These are phyloP conservation scores for Mucor mucedo DNA, from an alignment of 371 early-diverging fungal genomes.

Conservation along the genomic window DNA sequence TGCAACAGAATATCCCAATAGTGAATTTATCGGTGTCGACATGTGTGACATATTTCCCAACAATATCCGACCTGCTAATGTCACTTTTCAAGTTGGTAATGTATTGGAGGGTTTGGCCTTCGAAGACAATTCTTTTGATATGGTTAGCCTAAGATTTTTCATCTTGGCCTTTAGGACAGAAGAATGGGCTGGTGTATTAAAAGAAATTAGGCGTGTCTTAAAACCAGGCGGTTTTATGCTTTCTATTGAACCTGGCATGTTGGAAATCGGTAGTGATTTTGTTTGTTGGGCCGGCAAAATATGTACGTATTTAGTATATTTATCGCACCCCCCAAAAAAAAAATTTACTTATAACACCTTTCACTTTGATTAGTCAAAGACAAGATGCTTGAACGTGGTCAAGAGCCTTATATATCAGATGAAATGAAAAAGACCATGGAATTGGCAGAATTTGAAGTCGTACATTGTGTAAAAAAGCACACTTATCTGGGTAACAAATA, in stretches of 20 bases:
- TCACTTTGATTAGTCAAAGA: conserved; percentile 27
- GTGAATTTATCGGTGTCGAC: conserved; percentile 61
- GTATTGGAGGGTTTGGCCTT: conserved; percentile 57
- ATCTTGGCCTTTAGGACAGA: conserved; percentile 52
- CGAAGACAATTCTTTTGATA: conserved; percentile 62
- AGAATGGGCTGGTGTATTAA: conserved; percentile 54
- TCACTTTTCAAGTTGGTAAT: conserved; percentile 47
- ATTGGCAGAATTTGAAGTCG: conserved; percentile 39
- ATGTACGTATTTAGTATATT: conserved; percentile 15
- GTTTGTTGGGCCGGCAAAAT: conserved; percentile 33
- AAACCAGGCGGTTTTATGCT: conserved; percentile 67
- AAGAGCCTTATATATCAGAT: conserved; percentile 51
- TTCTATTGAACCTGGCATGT: conserved; percentile 51
- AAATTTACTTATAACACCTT: too few relatives aligned
- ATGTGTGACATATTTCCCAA: conserved; percentile 61
- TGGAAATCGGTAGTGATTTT: conserved; percentile 42
- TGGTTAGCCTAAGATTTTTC: conserved; percentile 61
- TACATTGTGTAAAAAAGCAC: conserved; percentile 26
- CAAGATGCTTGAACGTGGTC: conserved; percentile 43
- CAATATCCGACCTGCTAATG: conserved; percentile 52
- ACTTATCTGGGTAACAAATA: conserved; percentile 16
- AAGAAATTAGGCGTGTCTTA: conserved; percentile 56
- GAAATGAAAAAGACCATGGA: conserved; percentile 40
- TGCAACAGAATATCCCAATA: conserved; percentile 59
- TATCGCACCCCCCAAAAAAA: too few relatives aligned